Evolutionary conservation across 192 early-diverging fungal genomes (phyloP).

Genomic region (Chytriomyces sp.): DNA sequence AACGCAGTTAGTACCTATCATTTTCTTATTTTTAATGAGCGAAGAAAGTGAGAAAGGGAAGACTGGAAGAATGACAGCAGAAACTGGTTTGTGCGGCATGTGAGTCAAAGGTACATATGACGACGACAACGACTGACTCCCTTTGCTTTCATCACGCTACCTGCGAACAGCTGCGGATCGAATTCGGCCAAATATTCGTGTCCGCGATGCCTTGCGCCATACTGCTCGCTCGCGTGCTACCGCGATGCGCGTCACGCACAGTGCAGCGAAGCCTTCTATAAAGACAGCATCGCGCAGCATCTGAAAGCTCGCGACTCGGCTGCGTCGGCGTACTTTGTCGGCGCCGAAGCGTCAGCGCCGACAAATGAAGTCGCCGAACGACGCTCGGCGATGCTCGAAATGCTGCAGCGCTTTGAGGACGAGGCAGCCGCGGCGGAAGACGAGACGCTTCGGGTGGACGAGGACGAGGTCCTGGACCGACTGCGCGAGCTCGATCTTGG

Average conservation of each 20-base stretch:
- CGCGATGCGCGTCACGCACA: background rate
- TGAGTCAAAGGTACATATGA: background rate
- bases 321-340: background rate
- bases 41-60: too few relatives aligned
- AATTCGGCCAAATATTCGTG: slow-evolving; percentile 17
- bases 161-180: background rate
- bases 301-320: slow-evolving; percentile 9
- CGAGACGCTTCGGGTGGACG: background rate
- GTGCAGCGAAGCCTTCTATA: slow-evolving; percentile 29
- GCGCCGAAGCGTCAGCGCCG: background rate
- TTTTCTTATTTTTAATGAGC: too few relatives aligned
- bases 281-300: slow-evolving; percentile 6
- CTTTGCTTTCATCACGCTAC: background rate
- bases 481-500: slow-evolving; percentile 18
- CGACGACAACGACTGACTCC: background rate
- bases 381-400: background rate
- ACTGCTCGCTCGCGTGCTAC: slow-evolving; percentile 32
- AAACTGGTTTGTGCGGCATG: too few relatives aligned
- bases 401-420: slow-evolving; percentile 20
- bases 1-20: too few relatives aligned
- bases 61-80: too few relatives aligned
- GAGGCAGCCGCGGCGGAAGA: background rate
- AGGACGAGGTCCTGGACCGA: slow-evolving; percentile 9
- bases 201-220: slow-evolving; percentile 13
- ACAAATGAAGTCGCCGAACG: background rate